Percentiles rank a stretch among this genome's conserved stretches.
Conservation (phyloP, 805 yeast genomes). For the Ascoidea tarda region DNA sequence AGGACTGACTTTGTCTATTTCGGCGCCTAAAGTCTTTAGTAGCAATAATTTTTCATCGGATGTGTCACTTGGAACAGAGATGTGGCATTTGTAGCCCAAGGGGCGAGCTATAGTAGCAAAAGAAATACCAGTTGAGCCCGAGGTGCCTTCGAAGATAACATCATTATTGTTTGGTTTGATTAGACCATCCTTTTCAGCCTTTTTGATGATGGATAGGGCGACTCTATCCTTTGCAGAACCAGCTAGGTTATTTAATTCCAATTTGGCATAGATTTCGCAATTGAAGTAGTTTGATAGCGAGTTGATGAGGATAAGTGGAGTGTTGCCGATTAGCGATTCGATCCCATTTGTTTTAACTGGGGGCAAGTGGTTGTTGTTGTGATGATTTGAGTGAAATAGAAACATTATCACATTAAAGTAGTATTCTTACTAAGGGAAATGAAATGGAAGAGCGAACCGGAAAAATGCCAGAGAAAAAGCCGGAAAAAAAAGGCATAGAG, state of each 20-base stretch:
- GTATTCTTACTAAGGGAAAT: no score
- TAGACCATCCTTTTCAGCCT: conserved; percentile 46
- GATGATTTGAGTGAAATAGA: no score
- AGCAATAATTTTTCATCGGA: conserved; percentile 69
- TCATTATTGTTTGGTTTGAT: conserved; percentile 52
- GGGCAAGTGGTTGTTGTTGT: conserved; percentile 1
- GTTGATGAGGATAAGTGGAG: conserved; percentile 66
- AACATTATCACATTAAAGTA: no score
- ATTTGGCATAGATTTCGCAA: conserved; percentile 72
- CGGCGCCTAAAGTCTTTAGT: conserved; percentile 65
- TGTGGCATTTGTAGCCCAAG: conserved; percentile 79
- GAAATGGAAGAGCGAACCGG: no score
- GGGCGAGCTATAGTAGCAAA: conserved; percentile 84
- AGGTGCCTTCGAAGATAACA: conserved; percentile 84
- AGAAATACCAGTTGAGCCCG: conserved; percentile 94
- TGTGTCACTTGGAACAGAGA: conserved; percentile 92
- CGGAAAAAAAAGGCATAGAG: no score
- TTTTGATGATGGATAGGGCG: conserved; percentile 68
- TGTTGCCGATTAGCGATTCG: conserved; percentile 76
- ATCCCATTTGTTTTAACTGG: conserved; percentile 36
- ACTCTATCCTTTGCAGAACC: conserved; percentile 95
- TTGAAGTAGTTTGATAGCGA: conserved; percentile 65
- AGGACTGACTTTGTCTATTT: conserved; percentile 75
- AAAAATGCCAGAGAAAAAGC: no score
- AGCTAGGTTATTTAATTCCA: conserved; percentile 81